phyloP scores from a whole-genome alignment of 208 protist genomes.

The Blastocrithidia nonstop region DNA sequence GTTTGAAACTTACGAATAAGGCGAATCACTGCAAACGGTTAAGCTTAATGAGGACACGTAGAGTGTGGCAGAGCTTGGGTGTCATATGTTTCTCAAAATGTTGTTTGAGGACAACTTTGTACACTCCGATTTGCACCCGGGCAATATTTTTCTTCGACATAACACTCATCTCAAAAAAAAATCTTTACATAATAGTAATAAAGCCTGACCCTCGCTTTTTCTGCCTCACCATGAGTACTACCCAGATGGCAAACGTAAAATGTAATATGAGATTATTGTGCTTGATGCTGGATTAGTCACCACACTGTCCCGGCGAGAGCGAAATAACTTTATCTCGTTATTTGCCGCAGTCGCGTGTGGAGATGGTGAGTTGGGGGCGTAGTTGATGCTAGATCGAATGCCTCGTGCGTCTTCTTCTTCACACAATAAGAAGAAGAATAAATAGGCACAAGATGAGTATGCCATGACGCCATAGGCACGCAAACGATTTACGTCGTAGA shows the following conservation, averaged over 20 bases:
- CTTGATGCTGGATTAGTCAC: constrained; percentile 86
- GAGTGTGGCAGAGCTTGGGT: constrained; percentile 63
- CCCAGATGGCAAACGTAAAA: constrained; percentile 44
- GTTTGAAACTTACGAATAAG: constrained; percentile 82
- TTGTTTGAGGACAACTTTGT: constrained; percentile 91
- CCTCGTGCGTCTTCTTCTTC: constrained; percentile 6
- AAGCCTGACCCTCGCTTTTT: neutral
- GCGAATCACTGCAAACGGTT: constrained; percentile 50
- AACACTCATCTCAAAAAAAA: constrained; percentile 9
- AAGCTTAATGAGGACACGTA: constrained; percentile 20
- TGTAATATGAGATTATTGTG: constrained; percentile 54
- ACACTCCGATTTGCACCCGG: constrained; percentile 89
- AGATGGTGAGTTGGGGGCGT: constrained; percentile 70
- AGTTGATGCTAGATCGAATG: constrained; percentile 84
- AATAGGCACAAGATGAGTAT: constrained; percentile 6
- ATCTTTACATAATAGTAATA: constrained; percentile 6
- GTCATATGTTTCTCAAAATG: constrained; percentile 91
- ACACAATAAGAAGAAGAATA: constrained; percentile 6
- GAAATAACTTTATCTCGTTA: constrained; percentile 86
- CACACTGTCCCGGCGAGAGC: constrained; percentile 59
- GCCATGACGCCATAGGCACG: constrained; percentile 11
- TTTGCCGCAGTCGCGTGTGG: constrained; percentile 81
- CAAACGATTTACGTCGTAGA: constrained; percentile 39
- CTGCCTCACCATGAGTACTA: constrained; percentile 12
- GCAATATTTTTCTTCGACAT: constrained; percentile 72